Evolutionary conservation across 108 stramenopile genomes (phyloP).

Genomic region (Chaetoceros muelleri): DNA sequence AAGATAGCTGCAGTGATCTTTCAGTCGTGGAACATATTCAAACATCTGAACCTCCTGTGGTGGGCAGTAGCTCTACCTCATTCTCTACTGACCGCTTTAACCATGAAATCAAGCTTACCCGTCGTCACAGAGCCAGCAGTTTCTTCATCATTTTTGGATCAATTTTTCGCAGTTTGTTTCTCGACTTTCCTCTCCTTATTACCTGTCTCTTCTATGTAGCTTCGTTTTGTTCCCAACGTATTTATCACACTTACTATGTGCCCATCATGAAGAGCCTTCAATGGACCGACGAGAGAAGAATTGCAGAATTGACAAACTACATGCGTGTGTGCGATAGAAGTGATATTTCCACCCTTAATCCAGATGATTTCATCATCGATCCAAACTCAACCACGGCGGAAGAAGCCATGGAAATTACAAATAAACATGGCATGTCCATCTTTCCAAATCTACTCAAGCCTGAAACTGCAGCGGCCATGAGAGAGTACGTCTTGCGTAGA

Average conservation of each 20-base stretch:
- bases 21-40: neutral
- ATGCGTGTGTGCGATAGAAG: conserved; percentile 23
- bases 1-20: neutral
- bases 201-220: conserved; percentile 3
- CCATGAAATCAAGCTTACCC: too few species aligned
- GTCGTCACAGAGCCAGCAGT: too few species aligned
- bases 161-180: conserved; percentile 6
- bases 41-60: neutral
- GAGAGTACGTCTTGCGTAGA: conserved; percentile 35
- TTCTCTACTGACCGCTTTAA: neutral
- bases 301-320: conserved; percentile 37
- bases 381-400: conserved; percentile 5
- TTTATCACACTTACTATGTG: conserved; percentile 30
- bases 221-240: conserved; percentile 8
- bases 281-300: conserved; percentile 14
- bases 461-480: conserved; percentile 26
- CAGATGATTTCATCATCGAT: conserved; percentile 17
- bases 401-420: conserved; percentile 22
- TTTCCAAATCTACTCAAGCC: conserved; percentile 38
- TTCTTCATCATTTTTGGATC: too few species aligned
- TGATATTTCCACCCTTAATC: conserved; percentile 27
- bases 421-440: conserved; percentile 36
- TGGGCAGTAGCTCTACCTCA: neutral
- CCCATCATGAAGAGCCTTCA: conserved; percentile 25
- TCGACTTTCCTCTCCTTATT: conserved; percentile 14